Percentiles rank a stretch among this genome's conserved stretches.
Conservation (phyloP, 495 filamentous ascomycete genomes). For the Chaetomium cochliodes region DNA sequence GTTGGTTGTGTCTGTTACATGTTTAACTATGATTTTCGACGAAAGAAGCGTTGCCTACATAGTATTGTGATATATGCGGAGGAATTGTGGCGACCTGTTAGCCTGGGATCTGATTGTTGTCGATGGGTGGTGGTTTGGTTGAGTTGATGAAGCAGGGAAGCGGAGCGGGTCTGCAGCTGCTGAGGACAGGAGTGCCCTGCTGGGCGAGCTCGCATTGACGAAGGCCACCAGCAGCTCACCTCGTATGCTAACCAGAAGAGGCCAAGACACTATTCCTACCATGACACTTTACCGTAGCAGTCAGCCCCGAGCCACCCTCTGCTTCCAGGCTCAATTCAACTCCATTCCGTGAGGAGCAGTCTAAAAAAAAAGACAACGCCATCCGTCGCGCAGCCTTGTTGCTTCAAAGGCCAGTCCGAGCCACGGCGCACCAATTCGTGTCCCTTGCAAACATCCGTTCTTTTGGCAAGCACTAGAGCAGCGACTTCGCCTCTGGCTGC, state of each 20-base stretch:
- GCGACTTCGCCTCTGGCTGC: conserved; percentile 27
- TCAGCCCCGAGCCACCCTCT: conserved; percentile 11
- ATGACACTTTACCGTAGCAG: conserved; percentile 10
- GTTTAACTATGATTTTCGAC: neutral
- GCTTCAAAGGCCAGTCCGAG: conserved; percentile 11
- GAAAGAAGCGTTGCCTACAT: neutral
- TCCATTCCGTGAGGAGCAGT: conserved; percentile 18
- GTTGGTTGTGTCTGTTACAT: conserved; percentile 3
- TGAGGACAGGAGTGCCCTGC: neutral
- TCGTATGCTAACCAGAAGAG: conserved; percentile 5
- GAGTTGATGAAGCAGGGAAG: neutral
- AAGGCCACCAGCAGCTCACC: no score
- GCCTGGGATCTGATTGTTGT: neutral
- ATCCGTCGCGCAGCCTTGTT: conserved; percentile 11
- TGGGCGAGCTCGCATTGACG: neutral
- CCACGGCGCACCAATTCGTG: conserved; percentile 21
- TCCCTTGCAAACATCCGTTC: conserved; percentile 19
- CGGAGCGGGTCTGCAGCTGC: neutral
- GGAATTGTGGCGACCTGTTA: neutral
- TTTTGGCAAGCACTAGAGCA: conserved; percentile 23
- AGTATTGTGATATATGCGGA: no score
- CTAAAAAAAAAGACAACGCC: conserved; percentile 23
- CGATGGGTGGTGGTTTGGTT: neutral
- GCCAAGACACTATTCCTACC: conserved; percentile 4
- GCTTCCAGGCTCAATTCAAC: conserved; percentile 24